Evolutionary conservation across 2,329 filamentous ascomycete genomes (phyloP).

Genomic region (Fusarium ambrosium): DNA sequence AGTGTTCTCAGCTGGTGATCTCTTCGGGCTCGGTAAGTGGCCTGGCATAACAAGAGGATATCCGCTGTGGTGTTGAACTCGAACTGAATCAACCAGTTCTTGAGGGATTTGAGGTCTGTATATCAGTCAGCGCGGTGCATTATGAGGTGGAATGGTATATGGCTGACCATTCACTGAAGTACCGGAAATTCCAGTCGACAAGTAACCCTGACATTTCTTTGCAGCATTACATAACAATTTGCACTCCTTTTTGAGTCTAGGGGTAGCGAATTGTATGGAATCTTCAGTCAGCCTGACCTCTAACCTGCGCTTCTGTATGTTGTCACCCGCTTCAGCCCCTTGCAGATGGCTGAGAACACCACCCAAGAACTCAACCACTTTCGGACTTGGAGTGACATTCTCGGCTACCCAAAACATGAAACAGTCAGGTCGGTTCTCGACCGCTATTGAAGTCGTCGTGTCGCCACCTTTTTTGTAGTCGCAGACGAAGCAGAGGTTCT

Average conservation of each 20-base stretch:
- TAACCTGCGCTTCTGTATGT: neutral
- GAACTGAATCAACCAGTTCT: slow-evolving; percentile 31
- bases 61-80: neutral
- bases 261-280: slow-evolving; percentile 34
- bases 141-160: neutral
- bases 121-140: neutral
- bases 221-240: slow-evolving; percentile 29
- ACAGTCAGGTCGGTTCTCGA: slow-evolving; percentile 51
- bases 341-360: slow-evolving; percentile 39
- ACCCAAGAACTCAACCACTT: slow-evolving; percentile 50
- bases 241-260: slow-evolving; percentile 43
- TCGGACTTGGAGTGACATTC: slow-evolving; percentile 49
- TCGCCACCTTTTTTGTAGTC: slow-evolving; percentile 61
- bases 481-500: slow-evolving; percentile 60
- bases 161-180: slow-evolving; percentile 17
- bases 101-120: slow-evolving; percentile 8
- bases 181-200: neutral
- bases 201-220: slow-evolving; percentile 24
- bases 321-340: neutral
- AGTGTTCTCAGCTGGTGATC: slow-evolving; percentile 36
- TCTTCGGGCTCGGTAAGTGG: slow-evolving; percentile 32
- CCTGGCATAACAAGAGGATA: slow-evolving; percentile 12
- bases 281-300: neutral
- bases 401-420: slow-evolving; percentile 60
- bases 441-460: slow-evolving; percentile 59